Percentiles rank a stretch among this genome's conserved stretches.
These are phyloP conservation scores for Orobanche coerulescens DNA, from an alignment of 257 asterid species.

Conservation along the genomic window DNA sequence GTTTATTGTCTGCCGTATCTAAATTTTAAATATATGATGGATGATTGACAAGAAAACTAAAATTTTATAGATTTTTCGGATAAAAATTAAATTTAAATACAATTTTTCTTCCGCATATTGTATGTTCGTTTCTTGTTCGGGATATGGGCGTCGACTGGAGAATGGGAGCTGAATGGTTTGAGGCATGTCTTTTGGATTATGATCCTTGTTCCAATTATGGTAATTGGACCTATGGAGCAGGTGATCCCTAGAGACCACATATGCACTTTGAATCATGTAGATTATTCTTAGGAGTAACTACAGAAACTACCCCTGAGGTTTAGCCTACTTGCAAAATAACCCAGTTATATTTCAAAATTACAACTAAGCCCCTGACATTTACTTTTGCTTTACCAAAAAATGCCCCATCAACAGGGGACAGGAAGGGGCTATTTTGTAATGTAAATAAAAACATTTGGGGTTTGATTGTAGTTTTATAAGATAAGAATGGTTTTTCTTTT, in stretches of 20 bases:
- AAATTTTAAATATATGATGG: background rate
- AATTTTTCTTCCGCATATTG: constrained; percentile 39
- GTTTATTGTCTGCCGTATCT: background rate
- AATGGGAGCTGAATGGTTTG: constrained; percentile 99
- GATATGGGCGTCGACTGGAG: constrained; percentile 98
- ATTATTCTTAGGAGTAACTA: background rate
- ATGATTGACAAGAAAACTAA: background rate
- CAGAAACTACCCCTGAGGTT: background rate
- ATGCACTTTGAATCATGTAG: background rate
- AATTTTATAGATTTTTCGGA: background rate
- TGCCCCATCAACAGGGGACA: too few species aligned
- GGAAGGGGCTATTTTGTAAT: too few species aligned
- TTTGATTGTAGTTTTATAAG: too few species aligned
- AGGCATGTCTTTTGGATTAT: constrained; percentile 83
- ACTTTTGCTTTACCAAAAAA: too few species aligned
- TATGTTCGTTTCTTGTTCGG: constrained; percentile 94
- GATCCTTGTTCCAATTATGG: constrained; percentile 98
- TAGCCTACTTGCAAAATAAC: background rate
- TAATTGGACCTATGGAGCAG: constrained; percentile 97
- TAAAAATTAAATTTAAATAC: too few species aligned
- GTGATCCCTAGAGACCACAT: constrained; percentile 28
- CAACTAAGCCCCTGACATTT: too few species aligned
- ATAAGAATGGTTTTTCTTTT: too few species aligned
- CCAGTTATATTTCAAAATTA: too few species aligned
- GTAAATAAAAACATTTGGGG: too few species aligned